Evolutionary conservation across 1,139 yeast genomes (phyloP).

Genomic region (Diutina catenulata): DNA sequence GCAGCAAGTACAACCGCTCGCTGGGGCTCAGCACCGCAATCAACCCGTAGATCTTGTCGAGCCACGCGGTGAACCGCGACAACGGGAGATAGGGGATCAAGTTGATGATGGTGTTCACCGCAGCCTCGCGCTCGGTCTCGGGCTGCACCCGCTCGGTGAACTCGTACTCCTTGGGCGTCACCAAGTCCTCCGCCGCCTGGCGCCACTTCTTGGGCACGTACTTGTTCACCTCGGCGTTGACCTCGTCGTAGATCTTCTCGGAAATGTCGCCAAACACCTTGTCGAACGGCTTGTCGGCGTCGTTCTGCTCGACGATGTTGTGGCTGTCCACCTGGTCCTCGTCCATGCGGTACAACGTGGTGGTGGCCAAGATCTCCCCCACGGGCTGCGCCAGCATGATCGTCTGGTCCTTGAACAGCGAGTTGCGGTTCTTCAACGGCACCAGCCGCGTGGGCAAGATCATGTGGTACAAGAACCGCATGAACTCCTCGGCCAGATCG

Average conservation of each 20-base stretch:
- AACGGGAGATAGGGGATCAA: slow-evolving; percentile 45
- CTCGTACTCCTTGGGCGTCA: background rate
- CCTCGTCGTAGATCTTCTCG: background rate
- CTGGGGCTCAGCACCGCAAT: slow-evolving; percentile 22
- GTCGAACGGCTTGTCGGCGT: slow-evolving; percentile 18
- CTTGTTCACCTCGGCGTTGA: background rate
- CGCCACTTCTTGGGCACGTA: background rate
- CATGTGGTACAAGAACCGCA: slow-evolving; percentile 25
- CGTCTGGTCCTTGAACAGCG: slow-evolving; percentile 14
- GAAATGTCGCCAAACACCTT: background rate
- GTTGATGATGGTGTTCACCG: slow-evolving; percentile 35
- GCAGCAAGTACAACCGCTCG: slow-evolving; percentile 19
- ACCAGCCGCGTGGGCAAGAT: background rate
- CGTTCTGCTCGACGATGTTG: slow-evolving; percentile 18
- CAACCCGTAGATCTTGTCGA: slow-evolving; percentile 32
- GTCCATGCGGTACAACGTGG: slow-evolving; percentile 22
- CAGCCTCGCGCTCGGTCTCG: slow-evolving; percentile 41
- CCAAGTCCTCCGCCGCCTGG: background rate
- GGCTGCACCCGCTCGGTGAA: slow-evolving; percentile 18
- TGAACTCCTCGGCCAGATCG: slow-evolving; percentile 24
- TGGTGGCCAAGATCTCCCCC: slow-evolving; percentile 23
- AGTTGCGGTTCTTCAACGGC: slow-evolving; percentile 19
- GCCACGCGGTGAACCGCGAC: slow-evolving; percentile 32
- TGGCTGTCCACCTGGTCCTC: slow-evolving; percentile 10
- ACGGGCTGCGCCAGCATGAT: slow-evolving; percentile 30